Conservation (phyloP, 179 eudicot genomes). For the Patellifolia procumbens region DNA sequence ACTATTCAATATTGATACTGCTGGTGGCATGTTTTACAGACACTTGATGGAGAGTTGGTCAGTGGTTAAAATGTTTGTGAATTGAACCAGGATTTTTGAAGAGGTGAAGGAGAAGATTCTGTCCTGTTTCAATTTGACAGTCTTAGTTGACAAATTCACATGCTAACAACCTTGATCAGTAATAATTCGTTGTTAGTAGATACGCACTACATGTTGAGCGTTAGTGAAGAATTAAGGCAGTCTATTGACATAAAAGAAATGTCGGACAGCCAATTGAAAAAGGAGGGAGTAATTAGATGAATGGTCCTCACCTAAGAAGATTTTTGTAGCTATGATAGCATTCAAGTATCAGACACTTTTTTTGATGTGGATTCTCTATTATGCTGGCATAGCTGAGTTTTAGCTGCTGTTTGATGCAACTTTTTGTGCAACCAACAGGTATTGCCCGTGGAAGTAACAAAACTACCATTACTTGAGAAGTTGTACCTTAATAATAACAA, state of each 20-base stretch:
- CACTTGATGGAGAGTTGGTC: no score
- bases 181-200: not conserved
- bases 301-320: not conserved
- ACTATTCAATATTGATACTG: not conserved
- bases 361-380: not conserved
- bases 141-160: not conserved
- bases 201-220: not conserved
- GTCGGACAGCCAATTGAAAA: not conserved
- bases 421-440: slow-evolving; percentile 46
- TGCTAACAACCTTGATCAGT: not conserved
- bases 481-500: slow-evolving; percentile 83
- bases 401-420: not conserved
- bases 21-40: not conserved
- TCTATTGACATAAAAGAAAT: not conserved
- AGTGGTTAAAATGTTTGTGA: no score
- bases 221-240: not conserved
- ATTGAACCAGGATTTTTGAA: no score
- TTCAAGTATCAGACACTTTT: not conserved
- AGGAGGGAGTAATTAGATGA: not conserved
- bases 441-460: slow-evolving; percentile 84
- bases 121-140: not conserved
- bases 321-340: not conserved
- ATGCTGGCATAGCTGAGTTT: slow-evolving; percentile 5
- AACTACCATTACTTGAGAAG: slow-evolving; percentile 82
- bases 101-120: not conserved